Evolutionary conservation across 2,329 filamentous ascomycete genomes (phyloP).

Genomic region (Ophiocordyceps robertsii): DNA sequence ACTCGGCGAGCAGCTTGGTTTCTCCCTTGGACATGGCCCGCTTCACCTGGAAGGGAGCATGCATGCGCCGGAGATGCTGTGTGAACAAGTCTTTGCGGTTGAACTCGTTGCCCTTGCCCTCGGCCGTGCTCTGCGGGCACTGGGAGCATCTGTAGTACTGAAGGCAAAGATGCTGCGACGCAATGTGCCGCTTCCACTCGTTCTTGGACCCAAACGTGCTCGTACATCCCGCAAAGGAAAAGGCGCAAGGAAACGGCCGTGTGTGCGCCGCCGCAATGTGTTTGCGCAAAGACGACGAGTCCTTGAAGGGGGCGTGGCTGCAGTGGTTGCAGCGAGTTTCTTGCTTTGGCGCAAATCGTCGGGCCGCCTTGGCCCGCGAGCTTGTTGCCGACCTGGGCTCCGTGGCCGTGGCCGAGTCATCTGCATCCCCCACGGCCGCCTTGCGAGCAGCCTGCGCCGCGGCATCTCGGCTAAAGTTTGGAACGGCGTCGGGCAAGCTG

Average conservation of each 20-base stretch:
- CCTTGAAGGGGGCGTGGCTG: slow-evolving; percentile 52
- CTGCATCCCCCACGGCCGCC: slow-evolving; percentile 16
- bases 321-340: slow-evolving; percentile 49
- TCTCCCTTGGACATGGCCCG: slow-evolving; percentile 43
- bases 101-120: slow-evolving; percentile 57
- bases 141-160: slow-evolving; percentile 52
- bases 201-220: slow-evolving; percentile 88
- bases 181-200: slow-evolving; percentile 93
- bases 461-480: slow-evolving; percentile 15
- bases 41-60: slow-evolving; percentile 56
- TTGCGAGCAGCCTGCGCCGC: slow-evolving; percentile 13
- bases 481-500: slow-evolving; percentile 23
- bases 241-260: slow-evolving; percentile 71
- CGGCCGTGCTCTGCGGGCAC: slow-evolving; percentile 38
- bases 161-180: slow-evolving; percentile 71
- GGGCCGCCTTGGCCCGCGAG: slow-evolving; percentile 25
- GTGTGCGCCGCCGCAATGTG: slow-evolving; percentile 57
- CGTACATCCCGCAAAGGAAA: slow-evolving; percentile 68
- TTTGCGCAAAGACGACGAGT: slow-evolving; percentile 51
- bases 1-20: slow-evolving; percentile 44
- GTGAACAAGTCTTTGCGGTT: slow-evolving; percentile 95
- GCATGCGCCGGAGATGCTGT: slow-evolving; percentile 90
- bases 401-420: slow-evolving; percentile 9
- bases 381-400: slow-evolving; percentile 12
- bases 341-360: slow-evolving; percentile 40